Evolutionary conservation across 495 filamentous ascomycete genomes (phyloP), one percentile per base, ranked within the genome.

Genomic region (Aspergillus panamensis): DNA sequence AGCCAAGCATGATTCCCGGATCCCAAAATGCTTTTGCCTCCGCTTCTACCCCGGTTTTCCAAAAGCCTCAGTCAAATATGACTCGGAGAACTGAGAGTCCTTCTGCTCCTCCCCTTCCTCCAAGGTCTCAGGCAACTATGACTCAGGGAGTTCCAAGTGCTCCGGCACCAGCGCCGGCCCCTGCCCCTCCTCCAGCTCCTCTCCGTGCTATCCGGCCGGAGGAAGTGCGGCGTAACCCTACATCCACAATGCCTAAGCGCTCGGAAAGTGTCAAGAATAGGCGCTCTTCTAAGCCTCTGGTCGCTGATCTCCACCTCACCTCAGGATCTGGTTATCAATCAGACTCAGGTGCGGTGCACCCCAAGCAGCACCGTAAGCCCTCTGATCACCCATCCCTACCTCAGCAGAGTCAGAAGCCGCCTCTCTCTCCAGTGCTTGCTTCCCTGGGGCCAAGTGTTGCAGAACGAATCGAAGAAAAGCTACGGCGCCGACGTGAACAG

Each of bases 381-480:
- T 14, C 25, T 42, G 21, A 39, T 16, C 39, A 45, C 17, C 33
- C 21, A 13, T 14, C 49, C 8, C 9, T 25, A 12, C 10, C 8
- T 8, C 55, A 30, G 29, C 8, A 8, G 6, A 48, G 52, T 5
- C 47, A 32, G 32, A 40, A n/a, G 51, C 37, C 51, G 1, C 42
- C 44, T 29, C 60, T 49, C 47, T 58, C 56, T 10, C 56, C 56
- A 12, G 56, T 48, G 16, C 64, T 61, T 51, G 59, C 40, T 58
- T 58, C 56, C 16, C 56, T 48, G 10, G 56, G 56, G 19, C 64
- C 60, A 6, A 72, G 69, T 8, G 60, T 76, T 20, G 72, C 73
- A 1, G 69, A 74, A 32, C 62, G 69, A 33, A 48, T 76, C 8
- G 73, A 76, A 35, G 73, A 77, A 52, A 75, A 75, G 49, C 60